phyloP scores from a whole-genome alignment of 2,329 filamentous ascomycete genomes.

The Claviceps maximensis region DNA sequence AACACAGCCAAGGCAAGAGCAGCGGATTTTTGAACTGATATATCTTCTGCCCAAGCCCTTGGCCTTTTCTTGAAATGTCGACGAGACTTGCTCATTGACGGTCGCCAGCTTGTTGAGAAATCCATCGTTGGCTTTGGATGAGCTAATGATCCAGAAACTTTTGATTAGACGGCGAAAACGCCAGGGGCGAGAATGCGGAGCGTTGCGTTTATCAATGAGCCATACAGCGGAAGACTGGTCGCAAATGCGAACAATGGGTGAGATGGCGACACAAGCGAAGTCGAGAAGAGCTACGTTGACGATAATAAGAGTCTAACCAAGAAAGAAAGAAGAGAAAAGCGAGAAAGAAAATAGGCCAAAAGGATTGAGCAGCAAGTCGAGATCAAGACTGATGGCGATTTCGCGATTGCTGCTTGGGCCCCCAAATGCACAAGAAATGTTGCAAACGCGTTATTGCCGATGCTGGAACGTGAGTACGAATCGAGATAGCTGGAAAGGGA shows the following conservation, averaged over 20 bases:
- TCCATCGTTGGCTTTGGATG: neutral
- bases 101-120: neutral
- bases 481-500: neutral
- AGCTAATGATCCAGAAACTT: neutral
- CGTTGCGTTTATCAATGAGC: neutral
- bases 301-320: conserved; percentile 19
- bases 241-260: neutral
- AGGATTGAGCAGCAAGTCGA: neutral
- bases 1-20: conserved; percentile 15
- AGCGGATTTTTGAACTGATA: neutral
- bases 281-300: conserved; percentile 16
- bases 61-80: neutral
- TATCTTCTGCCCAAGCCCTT: neutral
- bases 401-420: neutral
- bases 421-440: neutral
- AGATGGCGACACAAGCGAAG: conserved; percentile 6
- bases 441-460: neutral
- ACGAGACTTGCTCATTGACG: neutral
- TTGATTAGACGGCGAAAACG: neutral
- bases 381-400: neutral
- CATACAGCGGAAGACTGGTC: conserved; percentile 1
- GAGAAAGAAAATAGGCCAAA: neutral
- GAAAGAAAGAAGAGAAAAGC: conserved; percentile 16
- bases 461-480: neutral
- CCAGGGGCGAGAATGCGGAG: neutral